These are phyloP conservation scores for Phaffia rhodozyma DNA, from an alignment of 1,284 basidiomycete species.

Conservation along the genomic window DNA sequence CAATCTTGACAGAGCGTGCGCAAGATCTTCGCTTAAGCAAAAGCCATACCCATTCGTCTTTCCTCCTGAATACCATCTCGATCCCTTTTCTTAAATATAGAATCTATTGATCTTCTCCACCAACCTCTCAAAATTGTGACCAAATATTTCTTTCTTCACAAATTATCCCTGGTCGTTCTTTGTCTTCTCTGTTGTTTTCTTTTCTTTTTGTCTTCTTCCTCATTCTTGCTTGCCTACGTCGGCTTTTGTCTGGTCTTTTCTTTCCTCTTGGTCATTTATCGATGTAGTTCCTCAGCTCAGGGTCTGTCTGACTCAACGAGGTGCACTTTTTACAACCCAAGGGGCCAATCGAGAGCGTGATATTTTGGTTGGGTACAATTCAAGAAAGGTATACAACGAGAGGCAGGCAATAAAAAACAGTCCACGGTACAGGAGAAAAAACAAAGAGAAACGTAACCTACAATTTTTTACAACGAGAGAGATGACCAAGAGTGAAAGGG, in stretches of 20 bases:
- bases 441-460: too few relatives aligned
- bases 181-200: not conserved
- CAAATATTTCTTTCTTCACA: not conserved
- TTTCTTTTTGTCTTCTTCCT: not conserved
- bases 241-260: not conserved
- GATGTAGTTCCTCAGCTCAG: too few relatives aligned
- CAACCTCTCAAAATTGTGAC: not conserved
- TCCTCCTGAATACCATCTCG: not conserved
- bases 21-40: slow-evolving; percentile 2
- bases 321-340: too few relatives aligned
- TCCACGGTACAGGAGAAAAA: too few relatives aligned
- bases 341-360: too few relatives aligned
- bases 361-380: too few relatives aligned
- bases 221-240: not conserved
- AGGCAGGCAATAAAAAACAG: too few relatives aligned
- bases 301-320: too few relatives aligned
- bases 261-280: not conserved
- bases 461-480: too few relatives aligned
- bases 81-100: not conserved
- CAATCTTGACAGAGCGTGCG: not conserved
- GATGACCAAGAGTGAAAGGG: too few relatives aligned
- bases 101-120: not conserved
- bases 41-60: not conserved
- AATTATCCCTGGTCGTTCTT: not conserved
- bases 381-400: too few relatives aligned